Percentiles rank a stretch among this genome's conserved stretches.
Evolutionary conservation across 2,329 filamentous ascomycete species (phyloP).

Genomic region (Tolypocladium cylindrosporum): DNA sequence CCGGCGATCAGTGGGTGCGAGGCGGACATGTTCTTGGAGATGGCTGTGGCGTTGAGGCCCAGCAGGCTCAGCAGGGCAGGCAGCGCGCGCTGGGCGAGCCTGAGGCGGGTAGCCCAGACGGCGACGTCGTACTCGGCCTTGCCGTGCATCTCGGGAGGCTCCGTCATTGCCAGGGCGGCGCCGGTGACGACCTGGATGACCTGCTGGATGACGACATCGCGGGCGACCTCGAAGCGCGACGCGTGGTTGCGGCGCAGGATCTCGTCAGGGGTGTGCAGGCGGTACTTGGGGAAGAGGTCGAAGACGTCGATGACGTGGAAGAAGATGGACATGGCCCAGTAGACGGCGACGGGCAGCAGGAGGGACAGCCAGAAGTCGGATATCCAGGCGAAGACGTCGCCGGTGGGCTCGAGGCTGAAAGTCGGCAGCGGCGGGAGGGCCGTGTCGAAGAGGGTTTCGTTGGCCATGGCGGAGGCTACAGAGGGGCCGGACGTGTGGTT

Average conservation of each 20-base stretch:
- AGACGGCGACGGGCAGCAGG: conserved; percentile 67
- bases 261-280: conserved; percentile 89
- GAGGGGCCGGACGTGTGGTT: conserved; percentile 22
- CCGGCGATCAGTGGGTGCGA: conserved; percentile 67
- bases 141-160: conserved; percentile 64
- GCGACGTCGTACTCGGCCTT: conserved; percentile 79
- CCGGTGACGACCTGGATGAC: conserved; percentile 73
- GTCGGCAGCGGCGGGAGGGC: conserved; percentile 70
- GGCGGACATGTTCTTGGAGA: conserved; percentile 65
- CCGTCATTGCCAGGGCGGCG: conserved; percentile 56
- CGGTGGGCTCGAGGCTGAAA: conserved; percentile 63
- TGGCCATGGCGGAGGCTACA: conserved; percentile 32
- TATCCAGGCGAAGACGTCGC: conserved; percentile 65
- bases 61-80: conserved; percentile 60
- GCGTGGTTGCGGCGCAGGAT: conserved; percentile 81
- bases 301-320: conserved; percentile 83
- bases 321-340: conserved; percentile 77
- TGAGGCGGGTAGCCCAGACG: conserved; percentile 77
- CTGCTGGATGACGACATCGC: conserved; percentile 88
- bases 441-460: conserved; percentile 44
- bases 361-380: conserved; percentile 74
- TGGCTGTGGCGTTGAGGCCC: conserved; percentile 64
- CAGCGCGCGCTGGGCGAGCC: conserved; percentile 68
- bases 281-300: conserved; percentile 83
- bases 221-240: conserved; percentile 71